A percentile compares a stretch with the other conserved stretches of the same genome.
Conservation (phyloP, 352 stramenopile species). For the Aphanomyces euteiches region DNA sequence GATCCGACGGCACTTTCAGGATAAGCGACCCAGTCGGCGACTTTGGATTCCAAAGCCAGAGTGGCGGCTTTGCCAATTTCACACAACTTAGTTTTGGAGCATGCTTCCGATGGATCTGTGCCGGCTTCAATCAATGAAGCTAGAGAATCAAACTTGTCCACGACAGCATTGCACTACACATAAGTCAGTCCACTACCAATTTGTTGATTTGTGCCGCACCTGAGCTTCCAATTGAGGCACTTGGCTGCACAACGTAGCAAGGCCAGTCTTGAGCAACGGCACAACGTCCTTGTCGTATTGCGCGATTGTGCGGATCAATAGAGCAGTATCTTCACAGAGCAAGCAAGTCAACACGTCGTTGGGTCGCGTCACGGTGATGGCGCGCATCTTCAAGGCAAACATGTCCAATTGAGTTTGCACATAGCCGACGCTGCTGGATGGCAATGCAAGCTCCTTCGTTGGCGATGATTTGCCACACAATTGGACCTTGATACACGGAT, state of each 20-base stretch:
- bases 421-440: background rate
- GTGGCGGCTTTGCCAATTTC: background rate
- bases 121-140: background rate
- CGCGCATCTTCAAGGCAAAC: slow-evolving; percentile 6
- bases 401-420: slow-evolving; percentile 2
- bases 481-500: slow-evolving; percentile 17
- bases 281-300: slow-evolving; percentile 22
- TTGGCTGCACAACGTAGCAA: slow-evolving; percentile 57
- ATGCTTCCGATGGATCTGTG: background rate
- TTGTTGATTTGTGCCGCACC: too few species aligned
- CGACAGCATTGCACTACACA: slow-evolving; percentile 5
- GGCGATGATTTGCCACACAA: slow-evolving; percentile 9
- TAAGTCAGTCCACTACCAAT: background rate
- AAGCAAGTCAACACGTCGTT: slow-evolving; percentile 23
- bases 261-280: slow-evolving; percentile 27
- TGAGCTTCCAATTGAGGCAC: slow-evolving; percentile 7
- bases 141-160: background rate
- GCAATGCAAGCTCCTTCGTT: background rate
- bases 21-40: background rate
- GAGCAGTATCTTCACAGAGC: slow-evolving; percentile 20
- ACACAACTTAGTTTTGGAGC: background rate
- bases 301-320: slow-evolving; percentile 6
- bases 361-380: background rate
- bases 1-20: slow-evolving; percentile 1
- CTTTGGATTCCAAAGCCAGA: background rate